phyloP scores from a whole-genome alignment of 164 flowering plant genomes.

The Vitis amurensis region DNA sequence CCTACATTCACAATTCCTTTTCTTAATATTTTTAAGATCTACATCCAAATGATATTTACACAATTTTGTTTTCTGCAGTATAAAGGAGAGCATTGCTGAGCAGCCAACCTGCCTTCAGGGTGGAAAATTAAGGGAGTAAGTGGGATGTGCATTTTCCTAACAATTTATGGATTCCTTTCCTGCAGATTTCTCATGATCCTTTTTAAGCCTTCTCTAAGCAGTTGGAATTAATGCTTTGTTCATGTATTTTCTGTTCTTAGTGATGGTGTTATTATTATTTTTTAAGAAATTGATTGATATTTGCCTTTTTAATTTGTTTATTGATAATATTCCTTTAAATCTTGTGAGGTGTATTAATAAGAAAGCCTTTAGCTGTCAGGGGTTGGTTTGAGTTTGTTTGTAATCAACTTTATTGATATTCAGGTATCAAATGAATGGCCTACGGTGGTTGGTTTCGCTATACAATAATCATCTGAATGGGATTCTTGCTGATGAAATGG shows the following conservation, averaged over 20 bases:
- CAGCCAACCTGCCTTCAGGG: constrained; percentile 81
- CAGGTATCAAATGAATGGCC: constrained; percentile 99
- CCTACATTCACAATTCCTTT: background rate
- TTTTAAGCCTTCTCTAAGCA: too few relatives aligned
- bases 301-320: background rate
- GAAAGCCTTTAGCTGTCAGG: background rate
- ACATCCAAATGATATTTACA: background rate
- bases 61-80: constrained; percentile 48
- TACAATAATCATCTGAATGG: constrained; percentile 98
- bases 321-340: background rate
- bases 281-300: background rate
- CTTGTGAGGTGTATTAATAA: background rate
- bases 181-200: background rate
- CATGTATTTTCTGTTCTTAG: background rate
- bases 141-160: constrained; percentile 15
- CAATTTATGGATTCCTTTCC: background rate
- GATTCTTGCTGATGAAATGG: constrained; percentile 99
- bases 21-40: background rate
- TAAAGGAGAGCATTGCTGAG: constrained; percentile 82
- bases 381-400: constrained; percentile 5
- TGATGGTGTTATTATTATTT: background rate
- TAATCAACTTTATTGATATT: constrained; percentile 7
- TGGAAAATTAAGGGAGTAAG: constrained; percentile 97
- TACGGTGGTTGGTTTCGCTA: constrained; percentile 92
- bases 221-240: too few relatives aligned